Conservation (phyloP, 2,329 filamentous ascomycete genomes). For the Xylariaceae sp. region DNA sequence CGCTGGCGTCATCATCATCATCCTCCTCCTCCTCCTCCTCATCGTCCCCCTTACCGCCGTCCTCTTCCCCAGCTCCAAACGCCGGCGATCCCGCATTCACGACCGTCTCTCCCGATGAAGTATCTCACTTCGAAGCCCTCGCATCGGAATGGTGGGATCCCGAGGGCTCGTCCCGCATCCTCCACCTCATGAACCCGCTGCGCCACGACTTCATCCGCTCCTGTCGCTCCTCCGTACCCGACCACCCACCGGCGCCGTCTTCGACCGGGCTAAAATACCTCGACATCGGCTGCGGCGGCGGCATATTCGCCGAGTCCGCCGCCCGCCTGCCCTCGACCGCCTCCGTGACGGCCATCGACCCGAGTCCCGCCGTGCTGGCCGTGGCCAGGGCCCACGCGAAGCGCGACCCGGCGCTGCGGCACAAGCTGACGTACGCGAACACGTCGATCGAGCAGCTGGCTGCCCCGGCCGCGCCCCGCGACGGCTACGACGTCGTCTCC, state of each 20-base stretch:
- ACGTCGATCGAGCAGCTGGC: conserved; percentile 74
- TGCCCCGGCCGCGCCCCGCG: conserved; percentile 39
- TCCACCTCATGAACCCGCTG: conserved; percentile 97
- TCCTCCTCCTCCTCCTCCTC: conserved; percentile 24
- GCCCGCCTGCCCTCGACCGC: conserved; percentile 66
- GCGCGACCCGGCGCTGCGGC: conserved; percentile 68
- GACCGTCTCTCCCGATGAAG: conserved; percentile 84
- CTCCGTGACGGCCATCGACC: conserved; percentile 76
- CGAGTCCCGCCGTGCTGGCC: conserved; percentile 70
- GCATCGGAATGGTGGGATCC: conserved; percentile 98
- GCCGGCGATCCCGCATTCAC: conserved; percentile 48
- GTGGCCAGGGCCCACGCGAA: conserved; percentile 77
- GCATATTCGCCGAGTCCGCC: conserved; percentile 91
- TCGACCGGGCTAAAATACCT: conserved; percentile 67
- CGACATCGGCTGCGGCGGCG: conserved; percentile 93
- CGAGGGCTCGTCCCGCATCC: conserved; percentile 84
- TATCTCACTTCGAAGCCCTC: conserved; percentile 92
- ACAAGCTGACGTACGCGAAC: conserved; percentile 73
- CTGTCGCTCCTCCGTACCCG: conserved; percentile 64
- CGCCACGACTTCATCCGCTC: conserved; percentile 86
- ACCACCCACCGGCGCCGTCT: conserved; percentile 38
- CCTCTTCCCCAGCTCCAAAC: conserved; percentile 19
- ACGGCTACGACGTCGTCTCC: conserved; percentile 77
- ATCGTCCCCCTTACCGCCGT: conserved; percentile 11
- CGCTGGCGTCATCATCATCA: conserved; percentile 10